Evolutionary conservation across 331 rosid genomes (phyloP).

Genomic region (Acacia concinna): DNA sequence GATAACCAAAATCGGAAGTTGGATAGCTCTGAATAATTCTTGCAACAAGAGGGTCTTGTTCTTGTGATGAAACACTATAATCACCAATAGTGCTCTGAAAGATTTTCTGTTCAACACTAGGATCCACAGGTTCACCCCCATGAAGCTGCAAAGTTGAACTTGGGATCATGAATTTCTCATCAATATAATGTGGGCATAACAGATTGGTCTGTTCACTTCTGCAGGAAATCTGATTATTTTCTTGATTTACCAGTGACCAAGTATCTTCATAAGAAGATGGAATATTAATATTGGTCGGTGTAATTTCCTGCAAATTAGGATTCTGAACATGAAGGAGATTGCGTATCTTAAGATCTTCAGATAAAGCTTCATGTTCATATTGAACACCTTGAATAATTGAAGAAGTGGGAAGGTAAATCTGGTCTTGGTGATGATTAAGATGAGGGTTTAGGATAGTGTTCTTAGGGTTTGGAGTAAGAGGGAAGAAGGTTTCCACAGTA

Average conservation of each 20-base stretch:
- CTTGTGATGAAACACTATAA: constrained; percentile 42
- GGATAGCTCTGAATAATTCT: constrained; percentile 25
- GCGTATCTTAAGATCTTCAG: constrained; percentile 37
- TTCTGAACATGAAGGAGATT: constrained; percentile 42
- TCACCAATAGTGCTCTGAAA: constrained; percentile 40
- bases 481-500: constrained; percentile 49
- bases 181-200: constrained; percentile 4
- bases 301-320: constrained; percentile 34
- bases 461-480: constrained; percentile 58
- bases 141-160: constrained; percentile 32
- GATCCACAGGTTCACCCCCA: constrained; percentile 30
- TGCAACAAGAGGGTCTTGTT: constrained; percentile 32
- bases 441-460: constrained; percentile 33
- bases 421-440: constrained; percentile 27
- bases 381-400: constrained; percentile 45
- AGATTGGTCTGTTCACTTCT: too few species aligned
- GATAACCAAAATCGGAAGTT: constrained; percentile 7
- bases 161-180: constrained; percentile 38
- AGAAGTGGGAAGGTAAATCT: constrained; percentile 45
- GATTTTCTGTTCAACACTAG: constrained; percentile 37
- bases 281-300: too few species aligned
- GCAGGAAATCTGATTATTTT: constrained; percentile 38
- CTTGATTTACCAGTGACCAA: constrained; percentile 45
- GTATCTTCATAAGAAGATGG: constrained; percentile 44
- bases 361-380: constrained; percentile 32